A percentile compares a stretch with the other conserved stretches of the same genome.
These are phyloP conservation scores for Geosmithia putterillii DNA, from an alignment of 2,329 filamentous ascomycete genomes.

Conservation along the genomic window DNA sequence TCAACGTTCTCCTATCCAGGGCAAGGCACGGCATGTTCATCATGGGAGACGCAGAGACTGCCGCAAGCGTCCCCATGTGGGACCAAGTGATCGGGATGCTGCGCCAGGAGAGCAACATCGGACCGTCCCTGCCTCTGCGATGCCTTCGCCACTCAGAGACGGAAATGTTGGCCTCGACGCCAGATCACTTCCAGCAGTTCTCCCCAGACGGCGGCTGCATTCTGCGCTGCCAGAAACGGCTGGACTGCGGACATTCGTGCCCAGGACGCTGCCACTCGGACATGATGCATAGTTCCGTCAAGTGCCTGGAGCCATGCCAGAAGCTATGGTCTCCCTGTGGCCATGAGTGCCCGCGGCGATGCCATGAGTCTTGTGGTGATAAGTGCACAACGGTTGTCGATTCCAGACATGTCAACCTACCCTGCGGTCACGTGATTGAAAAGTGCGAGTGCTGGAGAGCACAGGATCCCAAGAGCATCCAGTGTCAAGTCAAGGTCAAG, in stretches of 20 bases:
- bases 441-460: conserved; percentile 22
- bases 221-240: conserved; percentile 33
- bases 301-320: conserved; percentile 31
- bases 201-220: conserved; percentile 53
- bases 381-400: conserved; percentile 21
- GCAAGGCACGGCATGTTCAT: conserved; percentile 61
- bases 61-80: conserved; percentile 50
- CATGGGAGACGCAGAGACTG: conserved; percentile 53
- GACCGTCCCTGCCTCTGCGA: conserved; percentile 34
- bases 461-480: conserved; percentile 31
- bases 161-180: conserved; percentile 32
- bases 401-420: conserved; percentile 15
- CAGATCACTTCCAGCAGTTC: conserved; percentile 43
- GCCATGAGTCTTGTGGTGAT: conserved; percentile 27
- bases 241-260: conserved; percentile 36
- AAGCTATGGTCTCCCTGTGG: conserved; percentile 26
- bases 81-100: conserved; percentile 41
- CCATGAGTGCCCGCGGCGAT: conserved; percentile 28
- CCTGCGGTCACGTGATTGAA: conserved; percentile 27
- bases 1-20: conserved; percentile 57
- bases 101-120: conserved; percentile 28
- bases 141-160: conserved; percentile 49
- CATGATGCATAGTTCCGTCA: conserved; percentile 29
- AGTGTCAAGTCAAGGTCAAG: conserved; percentile 32
- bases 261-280: conserved; percentile 32